phyloP scores from a whole-genome alignment of 345 rosid genomes.

The Eucalyptus globulus region DNA sequence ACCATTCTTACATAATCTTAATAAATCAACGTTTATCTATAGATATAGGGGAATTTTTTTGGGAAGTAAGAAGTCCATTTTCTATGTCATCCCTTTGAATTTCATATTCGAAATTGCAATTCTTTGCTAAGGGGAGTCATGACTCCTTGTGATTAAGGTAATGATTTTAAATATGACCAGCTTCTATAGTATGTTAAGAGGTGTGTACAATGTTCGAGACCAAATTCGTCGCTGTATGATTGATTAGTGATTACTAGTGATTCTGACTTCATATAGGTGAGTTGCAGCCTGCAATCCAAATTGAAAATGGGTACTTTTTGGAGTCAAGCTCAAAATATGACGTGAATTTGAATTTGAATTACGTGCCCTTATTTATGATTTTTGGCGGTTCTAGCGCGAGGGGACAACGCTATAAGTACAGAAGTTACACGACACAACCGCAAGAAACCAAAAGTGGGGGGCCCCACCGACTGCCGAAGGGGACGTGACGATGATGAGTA shows the following conservation, averaged over 20 bases:
- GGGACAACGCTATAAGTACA: neutral
- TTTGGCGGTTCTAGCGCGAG: neutral
- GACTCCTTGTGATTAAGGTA: accelerated
- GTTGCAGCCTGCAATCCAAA: accelerated
- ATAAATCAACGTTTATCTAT: too few relatives aligned
- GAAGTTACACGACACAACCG: neutral
- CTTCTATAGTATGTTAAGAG: too few relatives aligned
- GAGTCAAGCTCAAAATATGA: neutral
- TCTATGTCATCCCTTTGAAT: too few relatives aligned
- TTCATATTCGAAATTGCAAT: too few relatives aligned
- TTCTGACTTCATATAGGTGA: too few relatives aligned
- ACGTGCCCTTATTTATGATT: neutral
- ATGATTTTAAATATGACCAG: too few relatives aligned
- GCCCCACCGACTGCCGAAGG: neutral
- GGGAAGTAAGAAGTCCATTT: too few relatives aligned
- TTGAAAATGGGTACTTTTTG: too few relatives aligned
- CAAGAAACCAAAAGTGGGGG: neutral
- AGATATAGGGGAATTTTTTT: too few relatives aligned
- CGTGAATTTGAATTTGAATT: neutral
- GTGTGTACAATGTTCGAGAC: accelerated
- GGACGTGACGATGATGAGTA: neutral
- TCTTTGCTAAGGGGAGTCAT: too few relatives aligned
- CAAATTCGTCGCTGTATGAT: accelerated
- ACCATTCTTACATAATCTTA: neutral
- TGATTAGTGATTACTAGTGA: too few relatives aligned